Evolutionary conservation across 176 grass and related monocot species (phyloP).

Genomic region (Themeda triandra): DNA sequence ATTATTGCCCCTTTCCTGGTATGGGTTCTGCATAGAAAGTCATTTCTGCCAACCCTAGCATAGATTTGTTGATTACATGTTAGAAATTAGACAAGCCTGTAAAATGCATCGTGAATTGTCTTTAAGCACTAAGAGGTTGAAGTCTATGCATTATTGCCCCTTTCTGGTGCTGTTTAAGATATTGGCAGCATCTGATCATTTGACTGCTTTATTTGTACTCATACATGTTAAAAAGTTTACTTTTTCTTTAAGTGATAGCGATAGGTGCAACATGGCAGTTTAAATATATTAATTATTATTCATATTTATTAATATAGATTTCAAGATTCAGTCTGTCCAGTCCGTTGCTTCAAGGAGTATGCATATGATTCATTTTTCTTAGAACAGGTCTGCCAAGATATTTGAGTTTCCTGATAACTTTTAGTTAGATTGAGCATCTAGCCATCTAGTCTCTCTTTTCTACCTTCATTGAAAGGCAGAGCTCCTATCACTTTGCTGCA

Average conservation of each 20-base stretch:
- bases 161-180: neutral
- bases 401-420: slow-evolving; percentile 19
- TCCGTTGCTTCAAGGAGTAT: slow-evolving; percentile 9
- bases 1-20: neutral
- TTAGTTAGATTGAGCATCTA: neutral
- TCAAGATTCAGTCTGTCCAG: slow-evolving; percentile 14
- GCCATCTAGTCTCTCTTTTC: neutral
- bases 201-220: neutral
- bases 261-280: slow-evolving; percentile 7
- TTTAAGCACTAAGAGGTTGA: slow-evolving; percentile 22
- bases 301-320: neutral
- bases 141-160: neutral
- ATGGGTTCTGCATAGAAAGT: neutral
- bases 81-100: neutral
- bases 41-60: slow-evolving; percentile 10
- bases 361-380: neutral
- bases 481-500: neutral
- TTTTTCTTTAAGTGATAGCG: neutral
- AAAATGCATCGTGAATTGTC: neutral
- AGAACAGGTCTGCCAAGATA: slow-evolving; percentile 3
- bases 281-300: slow-evolving; percentile 19
- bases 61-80: slow-evolving; percentile 11
- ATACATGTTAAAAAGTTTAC: neutral
- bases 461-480: neutral
- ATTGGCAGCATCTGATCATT: slow-evolving; percentile 11